Conservation (phyloP, 106 monocot species). For the Platanthera guangdongensis region DNA sequence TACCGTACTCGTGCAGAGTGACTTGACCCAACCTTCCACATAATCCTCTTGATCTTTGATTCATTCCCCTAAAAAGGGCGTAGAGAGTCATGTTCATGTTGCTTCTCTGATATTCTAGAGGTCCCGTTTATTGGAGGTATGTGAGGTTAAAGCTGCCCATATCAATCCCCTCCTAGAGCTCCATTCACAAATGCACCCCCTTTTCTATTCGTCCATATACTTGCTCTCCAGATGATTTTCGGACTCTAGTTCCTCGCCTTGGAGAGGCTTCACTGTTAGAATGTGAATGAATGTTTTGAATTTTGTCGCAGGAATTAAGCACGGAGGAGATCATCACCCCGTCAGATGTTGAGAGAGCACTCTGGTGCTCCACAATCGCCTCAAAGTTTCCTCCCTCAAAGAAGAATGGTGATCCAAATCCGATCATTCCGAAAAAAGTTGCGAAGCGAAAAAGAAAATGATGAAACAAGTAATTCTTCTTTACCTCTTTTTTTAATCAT, state of each 20-base stretch:
- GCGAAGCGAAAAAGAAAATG: conserved; percentile 53
- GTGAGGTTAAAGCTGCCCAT: no score
- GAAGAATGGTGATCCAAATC: conserved; percentile 2
- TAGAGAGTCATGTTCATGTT: no score
- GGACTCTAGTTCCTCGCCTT: neutral
- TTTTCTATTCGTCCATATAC: no score
- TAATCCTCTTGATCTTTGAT: no score
- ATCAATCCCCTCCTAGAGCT: no score
- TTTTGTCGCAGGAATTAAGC: conserved; percentile 49
- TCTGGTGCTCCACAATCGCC: conserved; percentile 54
- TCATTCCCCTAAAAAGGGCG: no score
- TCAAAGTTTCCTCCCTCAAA: conserved; percentile 19
- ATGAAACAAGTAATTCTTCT: neutral
- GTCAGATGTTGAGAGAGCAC: conserved; percentile 76
- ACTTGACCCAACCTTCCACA: no score
- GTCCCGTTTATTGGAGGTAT: no score
- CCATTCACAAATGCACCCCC: no score
- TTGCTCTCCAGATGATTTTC: no score
- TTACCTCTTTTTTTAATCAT: neutral
- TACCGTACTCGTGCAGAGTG: no score
- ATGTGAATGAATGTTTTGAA: neutral
- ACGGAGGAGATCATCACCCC: conserved; percentile 51
- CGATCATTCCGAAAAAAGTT: conserved; percentile 11
- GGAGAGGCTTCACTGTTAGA: neutral
- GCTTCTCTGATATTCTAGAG: no score